A percentile compares a stretch with the other conserved stretches of the same genome.
phyloP scores from a whole-genome alignment of 1,139 yeast species.

The Cylindricascospora bacillispora region DNA sequence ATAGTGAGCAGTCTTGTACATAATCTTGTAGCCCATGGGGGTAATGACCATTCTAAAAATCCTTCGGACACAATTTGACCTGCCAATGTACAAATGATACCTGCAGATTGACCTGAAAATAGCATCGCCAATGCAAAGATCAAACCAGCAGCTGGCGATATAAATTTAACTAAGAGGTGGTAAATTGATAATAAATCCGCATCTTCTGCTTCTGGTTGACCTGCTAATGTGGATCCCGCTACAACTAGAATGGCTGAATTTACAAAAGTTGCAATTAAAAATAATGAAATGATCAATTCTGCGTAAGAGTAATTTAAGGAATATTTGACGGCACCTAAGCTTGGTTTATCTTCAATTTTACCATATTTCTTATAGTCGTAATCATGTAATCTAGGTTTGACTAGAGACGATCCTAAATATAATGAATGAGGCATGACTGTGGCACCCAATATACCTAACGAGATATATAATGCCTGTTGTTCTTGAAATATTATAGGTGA shows the following conservation, averaged over 20 bases:
- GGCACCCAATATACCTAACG: slow-evolving; percentile 90
- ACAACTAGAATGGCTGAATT: slow-evolving; percentile 76
- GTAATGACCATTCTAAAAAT: slow-evolving; percentile 69
- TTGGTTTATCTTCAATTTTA: slow-evolving; percentile 35
- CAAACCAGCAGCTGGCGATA: slow-evolving; percentile 86
- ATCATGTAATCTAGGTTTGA: slow-evolving; percentile 77
- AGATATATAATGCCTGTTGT: slow-evolving; percentile 68
- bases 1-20: slow-evolving; percentile 79
- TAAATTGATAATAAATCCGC: slow-evolving; percentile 87
- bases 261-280: slow-evolving; percentile 74
- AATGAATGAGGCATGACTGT: slow-evolving; percentile 97
- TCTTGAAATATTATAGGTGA: slow-evolving; percentile 59
- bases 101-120: slow-evolving; percentile 96
- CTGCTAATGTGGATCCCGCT: slow-evolving; percentile 68
- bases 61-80: slow-evolving; percentile 98
- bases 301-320: slow-evolving; percentile 62
- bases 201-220: slow-evolving; percentile 56
- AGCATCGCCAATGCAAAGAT: slow-evolving; percentile 85
- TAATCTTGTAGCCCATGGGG: slow-evolving; percentile 77
- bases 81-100: slow-evolving; percentile 93
- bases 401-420: slow-evolving; percentile 84
- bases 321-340: slow-evolving; percentile 56
- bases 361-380: slow-evolving; percentile 50
- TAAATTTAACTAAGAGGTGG: slow-evolving; percentile 53
- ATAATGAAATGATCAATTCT: slow-evolving; percentile 61